Evolutionary conservation across 2,329 filamentous ascomycete genomes (phyloP), one percentile per base, ranked within the genome.

Genomic region (Aciculosporium take): DNA sequence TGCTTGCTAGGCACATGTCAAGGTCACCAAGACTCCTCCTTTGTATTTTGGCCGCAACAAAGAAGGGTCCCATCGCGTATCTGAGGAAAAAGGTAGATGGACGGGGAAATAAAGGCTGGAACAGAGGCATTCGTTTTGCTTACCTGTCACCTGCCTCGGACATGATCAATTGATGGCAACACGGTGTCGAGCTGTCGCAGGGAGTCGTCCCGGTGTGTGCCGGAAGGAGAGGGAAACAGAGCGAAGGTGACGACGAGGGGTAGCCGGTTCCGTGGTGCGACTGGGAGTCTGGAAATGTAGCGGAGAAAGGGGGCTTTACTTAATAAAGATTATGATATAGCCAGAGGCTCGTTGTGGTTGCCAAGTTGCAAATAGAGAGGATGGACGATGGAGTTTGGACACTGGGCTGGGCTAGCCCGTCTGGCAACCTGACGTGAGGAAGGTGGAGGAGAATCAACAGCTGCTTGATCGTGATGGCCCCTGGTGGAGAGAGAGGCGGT

Each of bases 91-190:
- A 34, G 15, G 20, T 6, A 27, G 31, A 28, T 25, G 7, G 31
- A 2, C 9, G 4, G 8, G n/a, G 30, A 31, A 3, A 4, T 17
- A 7, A 3, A 13, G 15, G 3, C 27, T 10, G 5, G 25, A 25
- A 39, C 12, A 18, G 32, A 32, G 24, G 23, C 3, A 8, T 32
- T 27, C 18, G 13, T n/a, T 5, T 32, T 34, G 44, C 49, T 39
- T 49, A 59, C 57, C 49, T 53, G 12, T 57, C 54, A 41, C 53
- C 53, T 28, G 54, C 47, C 30, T 59, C 56, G 25, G 57, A 55
- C 57, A 59, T 59, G 49, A n/a, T n/a, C n/a, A n/a, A n/a, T n/a
- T n/a, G n/a, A 58, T 57, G 49, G 47, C 36, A 32, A 39, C 40
- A 28, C 13, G n/a, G 17, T 12, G 36, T 30, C 33, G 20, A 29